phyloP scores from a whole-genome alignment of 164 flowering plant species.

The Cinnamomum micranthum region DNA sequence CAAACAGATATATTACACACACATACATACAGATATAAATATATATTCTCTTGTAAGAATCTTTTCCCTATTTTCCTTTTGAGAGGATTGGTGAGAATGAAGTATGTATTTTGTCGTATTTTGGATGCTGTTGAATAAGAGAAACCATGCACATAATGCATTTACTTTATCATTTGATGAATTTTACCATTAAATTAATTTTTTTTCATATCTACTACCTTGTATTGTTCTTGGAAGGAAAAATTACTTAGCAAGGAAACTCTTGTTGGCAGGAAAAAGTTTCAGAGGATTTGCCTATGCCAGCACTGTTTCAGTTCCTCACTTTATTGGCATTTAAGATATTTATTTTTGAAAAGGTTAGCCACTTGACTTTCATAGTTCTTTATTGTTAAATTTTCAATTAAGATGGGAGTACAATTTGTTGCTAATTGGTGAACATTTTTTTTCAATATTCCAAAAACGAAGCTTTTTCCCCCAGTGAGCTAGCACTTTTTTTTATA shows the following conservation, averaged over 20 bases:
- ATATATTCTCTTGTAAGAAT: no score
- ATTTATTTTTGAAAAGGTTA: conserved; percentile 66
- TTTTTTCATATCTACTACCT: background rate
- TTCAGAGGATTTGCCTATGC: conserved; percentile 79
- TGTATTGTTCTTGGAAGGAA: background rate
- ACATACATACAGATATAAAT: no score
- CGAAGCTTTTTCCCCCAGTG: no score
- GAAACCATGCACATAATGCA: background rate
- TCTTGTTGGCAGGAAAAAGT: conserved; percentile 50
- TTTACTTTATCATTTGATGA: background rate
- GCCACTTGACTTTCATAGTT: background rate
- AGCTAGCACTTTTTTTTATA: no score
- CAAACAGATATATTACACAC: no score
- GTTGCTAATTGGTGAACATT: no score
- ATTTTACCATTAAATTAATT: background rate
- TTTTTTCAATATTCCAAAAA: no score
- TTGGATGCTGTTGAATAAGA: no score
- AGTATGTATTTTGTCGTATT: background rate
- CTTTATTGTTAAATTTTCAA: background rate
- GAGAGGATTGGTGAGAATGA: background rate
- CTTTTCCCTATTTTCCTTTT: background rate
- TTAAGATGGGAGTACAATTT: no score
- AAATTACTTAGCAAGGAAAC: conserved; percentile 10
- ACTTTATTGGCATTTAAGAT: conserved; percentile 78
- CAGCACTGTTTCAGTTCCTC: conserved; percentile 84